Evolutionary conservation across 1,139 yeast genomes (phyloP), one percentile per base, ranked within the genome.

Genomic region (Yamadazyma triangularis): DNA sequence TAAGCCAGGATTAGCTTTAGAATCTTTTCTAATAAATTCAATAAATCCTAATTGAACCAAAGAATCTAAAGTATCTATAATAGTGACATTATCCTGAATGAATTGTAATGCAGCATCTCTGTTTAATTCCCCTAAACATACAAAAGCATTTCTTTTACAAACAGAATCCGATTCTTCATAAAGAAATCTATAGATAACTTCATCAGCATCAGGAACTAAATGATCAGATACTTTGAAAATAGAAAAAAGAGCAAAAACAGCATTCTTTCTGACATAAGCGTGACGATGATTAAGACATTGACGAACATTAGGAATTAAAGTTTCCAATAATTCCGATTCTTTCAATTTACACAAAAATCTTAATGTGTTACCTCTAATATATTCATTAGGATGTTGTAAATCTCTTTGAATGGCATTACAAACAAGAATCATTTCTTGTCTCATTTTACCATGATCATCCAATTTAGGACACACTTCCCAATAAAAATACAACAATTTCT

Each of bases 401-500:
- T 93, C 99, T 60, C 91, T 88, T 60, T 93, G 95, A 50, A 93
- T 87, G 34, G 97, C 96, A 57, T 93, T 93, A 66, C 97, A 91
- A 31, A 91, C 98, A 45, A 93, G 77, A 62, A 93, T 91, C 97
- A 93, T 91, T 63, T 93, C 99, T 59, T 89, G 97, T 65, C 88
- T 86, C 70, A 93, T 77, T 56, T 86, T 86, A 4, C 98, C 98
- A 31, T 82, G 81, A 28, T 75, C 70, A 48, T 87, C 95, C 47
- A 81, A 70, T 62, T 93, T 93, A 33, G 96, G 95, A 55, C 96
- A 93, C 35, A 89, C 87, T 60, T 93, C 99, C 98, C 98, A 93
- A 67, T 93, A 93, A 53, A 88, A 87, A 53, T 91, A 93, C 45
- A 93, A 69, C 52, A 93, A 70, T 60, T 89, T 91, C 70, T 93